These are phyloP conservation scores for Mortierella sp. DNA, from an alignment of 371 early-diverging fungal genomes.

Conservation along the genomic window DNA sequence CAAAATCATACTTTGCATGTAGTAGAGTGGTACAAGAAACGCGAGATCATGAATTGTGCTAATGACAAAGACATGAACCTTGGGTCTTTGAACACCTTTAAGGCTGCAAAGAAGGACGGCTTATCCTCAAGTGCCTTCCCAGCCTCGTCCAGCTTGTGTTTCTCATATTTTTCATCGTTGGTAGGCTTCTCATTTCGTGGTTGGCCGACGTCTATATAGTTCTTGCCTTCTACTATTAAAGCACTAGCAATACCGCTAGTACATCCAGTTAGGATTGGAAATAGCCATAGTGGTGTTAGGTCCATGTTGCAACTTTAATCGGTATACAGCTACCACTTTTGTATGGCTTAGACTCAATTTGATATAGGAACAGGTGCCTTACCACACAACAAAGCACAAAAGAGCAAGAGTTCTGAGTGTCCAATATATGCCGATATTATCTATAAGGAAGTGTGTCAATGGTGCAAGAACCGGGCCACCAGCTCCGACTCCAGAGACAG, in stretches of 20 bases:
- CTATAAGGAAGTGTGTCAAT: constrained; percentile 37
- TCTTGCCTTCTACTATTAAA: constrained; percentile 35
- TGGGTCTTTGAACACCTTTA: constrained; percentile 40
- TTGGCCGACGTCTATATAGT: constrained; percentile 8
- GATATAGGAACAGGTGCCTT: not conserved
- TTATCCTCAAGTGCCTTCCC: not conserved
- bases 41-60: constrained; percentile 31
- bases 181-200: not conserved
- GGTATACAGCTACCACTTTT: too few species aligned
- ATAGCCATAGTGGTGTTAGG: not conserved
- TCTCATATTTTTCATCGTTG: not conserved
- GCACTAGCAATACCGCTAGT: constrained; percentile 31
- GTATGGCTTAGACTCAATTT: too few species aligned
- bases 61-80: constrained; percentile 37
- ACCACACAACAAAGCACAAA: constrained; percentile 34
- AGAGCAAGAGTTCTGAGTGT: constrained; percentile 42
- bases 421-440: constrained; percentile 37
- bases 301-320: not conserved
- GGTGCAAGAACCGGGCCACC: constrained; percentile 66
- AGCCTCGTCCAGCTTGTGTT: not conserved
- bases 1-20: constrained; percentile 52
- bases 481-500: constrained; percentile 70
- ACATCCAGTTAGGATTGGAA: not conserved
- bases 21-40: constrained; percentile 46
- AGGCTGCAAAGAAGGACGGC: constrained; percentile 30